Base-by-base conservation (phyloP, 2,329 filamentous ascomycete genomes). In the Aureobasidium sp. region DNA sequence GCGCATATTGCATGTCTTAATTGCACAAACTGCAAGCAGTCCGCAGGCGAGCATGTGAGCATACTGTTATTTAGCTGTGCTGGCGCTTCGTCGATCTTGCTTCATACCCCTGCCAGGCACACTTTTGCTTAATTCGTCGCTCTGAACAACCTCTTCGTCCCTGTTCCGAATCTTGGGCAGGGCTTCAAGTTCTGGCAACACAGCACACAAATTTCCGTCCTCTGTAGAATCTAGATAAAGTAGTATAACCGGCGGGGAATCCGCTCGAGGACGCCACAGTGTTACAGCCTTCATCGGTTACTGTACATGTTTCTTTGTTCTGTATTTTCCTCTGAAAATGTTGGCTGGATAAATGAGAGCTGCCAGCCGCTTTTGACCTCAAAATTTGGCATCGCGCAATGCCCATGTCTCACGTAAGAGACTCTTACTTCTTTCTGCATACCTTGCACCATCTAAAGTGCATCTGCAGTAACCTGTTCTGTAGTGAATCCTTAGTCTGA, bases 91-190 rank as follows among this genome's bases (percentile, higher is more conserved):
- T 49, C 45, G 45, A 49, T 49, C 45, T 21, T 49, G 34, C 45
- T 39, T 49, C 45, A 49, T n/a, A 39, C 34, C 45, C 45, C 34
- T 49, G 45, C 17, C 45, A 49, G 45, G 45, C 34, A 39, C 32
- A 49, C 45, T 44, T 17, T 14, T 25, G 8, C 19, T 44, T 40
- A 22, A 40, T 40, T 40, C 38, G 38, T 27, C 32, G 19, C 21
- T 25, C 21, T 16, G 17, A 19, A 47, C 21, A 14, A 42, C 21
- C 40, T 19, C 24, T 12, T 10, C 21, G 35, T 38, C 30, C n/a
- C 32, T 19, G 32, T 12, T 17, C 22, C 32, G 22, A 25, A 47
- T 19, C 32, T 8, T 37, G 44, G 30, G 11, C 42, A 27, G 10
- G 21, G 44, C 19, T 25, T 27, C 6, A 27, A 19, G 30, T 12